Base-by-base conservation (phyloP, 768 basidiomycete genomes). In the Boletus vermiculosoides region DNA sequence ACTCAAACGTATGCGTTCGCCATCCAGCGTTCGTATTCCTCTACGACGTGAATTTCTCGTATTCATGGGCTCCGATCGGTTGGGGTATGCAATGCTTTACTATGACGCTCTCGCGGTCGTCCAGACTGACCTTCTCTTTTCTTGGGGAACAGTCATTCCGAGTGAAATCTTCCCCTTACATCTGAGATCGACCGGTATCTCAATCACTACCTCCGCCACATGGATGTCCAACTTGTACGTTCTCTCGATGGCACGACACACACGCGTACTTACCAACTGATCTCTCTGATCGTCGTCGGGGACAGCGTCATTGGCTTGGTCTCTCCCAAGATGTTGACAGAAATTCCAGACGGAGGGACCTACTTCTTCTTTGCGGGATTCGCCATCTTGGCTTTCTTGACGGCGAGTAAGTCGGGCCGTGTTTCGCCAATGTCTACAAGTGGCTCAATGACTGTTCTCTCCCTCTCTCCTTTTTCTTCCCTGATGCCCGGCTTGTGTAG, bases 101-200 rank as follows among this genome's bases (percentile, higher is more conserved):
- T 50, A 56, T 57, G 16, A 5, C 11, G 8, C 12, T n/a, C 18
- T 45, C 36, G 2, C 1, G 40, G 18, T 11, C 37, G 36, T 45
- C 37, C 47, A 6, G 22, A 33, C 64, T 57, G 45, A 52, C 9
- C 0, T 52, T 1, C 51, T 2, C 1, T 9, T 15, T 12, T 1
- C 46, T 15, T 11, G 28, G 28, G 55, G 59, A 61, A 71, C 61
- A 70, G 73, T 78, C 12, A 66, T 77, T 45, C 76, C 77, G 13
- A 72, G 71, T 30, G 76, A 77, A 58, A 66, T 77, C 36, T 77
- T 77, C 45, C 76, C 76, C 20, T 57, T 77, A 36, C 74, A 76
- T 44, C 69, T 76, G 15, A 64, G 76, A 30, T 72, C 75, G 8
- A 77, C 74, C 15, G 76, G 77, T 30, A 73, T 77, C 23, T 76